phyloP scores from a whole-genome alignment of 441 rosid species.

The Dalechampia spathulata region DNA sequence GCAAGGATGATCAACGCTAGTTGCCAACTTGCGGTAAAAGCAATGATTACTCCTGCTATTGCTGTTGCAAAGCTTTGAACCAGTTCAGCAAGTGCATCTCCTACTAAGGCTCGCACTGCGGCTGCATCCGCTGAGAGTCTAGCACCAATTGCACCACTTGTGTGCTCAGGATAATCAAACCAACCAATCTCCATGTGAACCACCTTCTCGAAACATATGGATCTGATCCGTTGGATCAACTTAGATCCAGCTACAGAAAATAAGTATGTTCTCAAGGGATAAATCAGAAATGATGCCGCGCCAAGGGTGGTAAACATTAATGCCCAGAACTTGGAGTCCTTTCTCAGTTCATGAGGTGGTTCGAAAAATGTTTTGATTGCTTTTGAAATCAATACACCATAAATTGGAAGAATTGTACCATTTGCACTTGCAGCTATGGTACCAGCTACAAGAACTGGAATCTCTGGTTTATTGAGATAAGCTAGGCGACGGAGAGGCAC shows the following conservation, averaged over 20 bases:
- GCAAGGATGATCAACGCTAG: constrained; percentile 56
- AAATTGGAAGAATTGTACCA: constrained; percentile 61
- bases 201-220: constrained; percentile 76
- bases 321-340: constrained; percentile 66
- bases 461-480: constrained; percentile 58
- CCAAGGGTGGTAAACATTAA: constrained; percentile 51
- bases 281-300: constrained; percentile 33
- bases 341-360: constrained; percentile 44
- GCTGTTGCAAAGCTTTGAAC: constrained; percentile 59
- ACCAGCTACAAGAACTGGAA: constrained; percentile 50
- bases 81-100: constrained; percentile 55
- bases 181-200: constrained; percentile 77
- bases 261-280: constrained; percentile 46
- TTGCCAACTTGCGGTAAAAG: constrained; percentile 75
- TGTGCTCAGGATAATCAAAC: constrained; percentile 73
- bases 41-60: constrained; percentile 49
- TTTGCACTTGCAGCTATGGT: constrained; percentile 41
- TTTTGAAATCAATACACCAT: constrained; percentile 45
- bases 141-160: constrained; percentile 78
- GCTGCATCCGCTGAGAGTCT: constrained; percentile 80
- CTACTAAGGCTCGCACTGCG: constrained; percentile 50
- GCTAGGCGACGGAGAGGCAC: constrained; percentile 58
- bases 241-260: constrained; percentile 68
- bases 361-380: constrained; percentile 53
- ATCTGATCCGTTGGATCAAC: constrained; percentile 51